Percentiles rank a stretch among this genome's conserved stretches.
Conservation (phyloP, 257 asterid genomes). For the Nicotiana paniculata region DNA sequence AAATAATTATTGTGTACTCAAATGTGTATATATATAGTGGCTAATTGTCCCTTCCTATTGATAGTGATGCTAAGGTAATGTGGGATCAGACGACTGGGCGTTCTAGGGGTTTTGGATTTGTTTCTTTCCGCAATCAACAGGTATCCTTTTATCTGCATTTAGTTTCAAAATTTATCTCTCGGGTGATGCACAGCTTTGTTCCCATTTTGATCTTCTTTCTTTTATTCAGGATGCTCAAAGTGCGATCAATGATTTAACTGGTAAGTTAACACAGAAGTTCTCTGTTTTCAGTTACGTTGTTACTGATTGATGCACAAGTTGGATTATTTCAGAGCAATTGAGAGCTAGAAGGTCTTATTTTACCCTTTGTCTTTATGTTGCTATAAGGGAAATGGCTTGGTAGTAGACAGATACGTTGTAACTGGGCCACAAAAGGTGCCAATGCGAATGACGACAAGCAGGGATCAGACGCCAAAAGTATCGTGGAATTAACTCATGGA, state of each 20-base stretch:
- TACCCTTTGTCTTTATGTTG: neutral
- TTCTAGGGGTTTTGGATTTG: slow-evolving; percentile 96
- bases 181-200: neutral
- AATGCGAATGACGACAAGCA: slow-evolving; percentile 66
- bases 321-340: neutral
- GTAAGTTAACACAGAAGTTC: slow-evolving; percentile 27
- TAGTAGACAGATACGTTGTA: slow-evolving; percentile 92
- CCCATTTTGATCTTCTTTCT: slow-evolving; percentile 4
- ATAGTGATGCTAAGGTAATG: slow-evolving; percentile 92
- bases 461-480: slow-evolving; percentile 70
- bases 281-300: neutral
- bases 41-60: neutral
- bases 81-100: slow-evolving; percentile 98
- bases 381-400: slow-evolving; percentile 85
- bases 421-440: slow-evolving; percentile 96
- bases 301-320: neutral
- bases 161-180: neutral
- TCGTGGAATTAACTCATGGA: slow-evolving; percentile 70
- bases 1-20: neutral
- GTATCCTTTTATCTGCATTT: slow-evolving; percentile 24
- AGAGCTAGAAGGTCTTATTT: neutral
- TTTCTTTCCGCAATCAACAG: slow-evolving; percentile 90
- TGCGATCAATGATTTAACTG: slow-evolving; percentile 85
- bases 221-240: slow-evolving; percentile 83
- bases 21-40: neutral